phyloP scores from a whole-genome alignment of 495 filamentous ascomycete genomes.

The Neurospora sp. region DNA sequence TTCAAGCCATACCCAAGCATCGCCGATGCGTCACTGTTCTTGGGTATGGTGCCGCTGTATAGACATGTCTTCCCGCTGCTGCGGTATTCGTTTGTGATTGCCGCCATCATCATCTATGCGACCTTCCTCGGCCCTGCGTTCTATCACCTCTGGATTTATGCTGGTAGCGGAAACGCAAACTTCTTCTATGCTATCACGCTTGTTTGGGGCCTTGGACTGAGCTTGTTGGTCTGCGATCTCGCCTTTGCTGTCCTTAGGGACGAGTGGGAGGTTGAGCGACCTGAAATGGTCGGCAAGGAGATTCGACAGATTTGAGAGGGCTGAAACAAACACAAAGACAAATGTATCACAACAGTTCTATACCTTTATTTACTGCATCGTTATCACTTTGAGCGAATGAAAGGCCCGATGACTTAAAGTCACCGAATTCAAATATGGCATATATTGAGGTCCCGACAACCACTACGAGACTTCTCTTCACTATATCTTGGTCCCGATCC shows the following conservation, averaged over 20 bases:
- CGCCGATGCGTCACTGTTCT: constrained; percentile 72
- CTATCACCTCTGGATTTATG: constrained; percentile 97
- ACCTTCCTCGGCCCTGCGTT: constrained; percentile 87
- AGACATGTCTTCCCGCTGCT: constrained; percentile 90
- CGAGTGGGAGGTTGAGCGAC: constrained; percentile 88
- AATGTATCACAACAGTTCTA: background rate
- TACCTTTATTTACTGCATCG: background rate
- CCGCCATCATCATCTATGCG: constrained; percentile 73
- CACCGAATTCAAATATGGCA: background rate
- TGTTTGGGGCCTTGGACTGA: constrained; percentile 87
- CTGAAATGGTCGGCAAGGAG: constrained; percentile 79
- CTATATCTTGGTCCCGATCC: background rate
- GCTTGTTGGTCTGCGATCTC: constrained; percentile 67
- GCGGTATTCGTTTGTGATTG: constrained; percentile 84
- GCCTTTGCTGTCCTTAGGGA: constrained; percentile 83
- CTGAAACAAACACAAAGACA: background rate
- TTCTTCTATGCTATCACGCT: constrained; percentile 99
- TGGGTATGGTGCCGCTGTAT: constrained; percentile 78
- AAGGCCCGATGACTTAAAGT: background rate
- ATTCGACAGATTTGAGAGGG: constrained; percentile 65
- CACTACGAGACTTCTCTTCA: background rate
- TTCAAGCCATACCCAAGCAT: constrained; percentile 97
- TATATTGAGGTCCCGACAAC: background rate
- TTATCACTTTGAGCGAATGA: background rate
- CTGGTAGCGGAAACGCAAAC: constrained; percentile 94